Percentiles rank a stretch among this genome's conserved stretches.
Conservation (phyloP, 225 moss, liverwort and hornwort species). For the Polytrichum commune region DNA sequence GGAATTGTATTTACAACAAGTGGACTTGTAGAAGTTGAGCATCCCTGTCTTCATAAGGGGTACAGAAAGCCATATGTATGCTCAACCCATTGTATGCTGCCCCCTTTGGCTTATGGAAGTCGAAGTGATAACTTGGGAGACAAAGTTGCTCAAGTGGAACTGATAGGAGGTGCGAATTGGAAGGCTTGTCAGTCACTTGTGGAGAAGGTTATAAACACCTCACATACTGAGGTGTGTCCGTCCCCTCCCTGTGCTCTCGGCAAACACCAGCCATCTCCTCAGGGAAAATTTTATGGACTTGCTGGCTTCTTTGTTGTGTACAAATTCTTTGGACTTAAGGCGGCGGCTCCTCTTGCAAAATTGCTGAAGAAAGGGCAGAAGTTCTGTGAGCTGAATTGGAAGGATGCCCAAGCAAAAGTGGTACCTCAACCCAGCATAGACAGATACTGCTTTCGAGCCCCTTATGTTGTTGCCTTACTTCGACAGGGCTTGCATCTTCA, state of each 20-base stretch:
- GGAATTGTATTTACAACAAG: conserved; percentile 33
- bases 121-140: conserved; percentile 37
- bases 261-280: conserved; percentile 74
- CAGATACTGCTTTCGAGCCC: conserved; percentile 97
- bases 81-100: conserved; percentile 79
- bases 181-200: conserved; percentile 73
- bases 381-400: conserved; percentile 84
- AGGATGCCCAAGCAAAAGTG: conserved; percentile 72
- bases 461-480: conserved; percentile 75
- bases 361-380: conserved; percentile 79
- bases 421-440: conserved; percentile 85
- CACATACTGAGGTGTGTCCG: conserved; percentile 42
- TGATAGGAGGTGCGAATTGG: conserved; percentile 87
- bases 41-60: conserved; percentile 83
- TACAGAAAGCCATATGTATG: conserved; percentile 79
- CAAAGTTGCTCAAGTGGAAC: conserved; percentile 62
- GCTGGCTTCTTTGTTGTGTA: conserved; percentile 97
- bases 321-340: conserved; percentile 93
- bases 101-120: conserved; percentile 49
- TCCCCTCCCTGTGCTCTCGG: conserved; percentile 75
- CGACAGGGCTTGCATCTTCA: conserved; percentile 83
- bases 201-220: conserved; percentile 64
- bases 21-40: conserved; percentile 47
- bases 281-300: conserved; percentile 88
- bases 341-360: conserved; percentile 59